phyloP scores from a whole-genome alignment of 2,329 filamentous ascomycete genomes.

The Fusarium penzigii region DNA sequence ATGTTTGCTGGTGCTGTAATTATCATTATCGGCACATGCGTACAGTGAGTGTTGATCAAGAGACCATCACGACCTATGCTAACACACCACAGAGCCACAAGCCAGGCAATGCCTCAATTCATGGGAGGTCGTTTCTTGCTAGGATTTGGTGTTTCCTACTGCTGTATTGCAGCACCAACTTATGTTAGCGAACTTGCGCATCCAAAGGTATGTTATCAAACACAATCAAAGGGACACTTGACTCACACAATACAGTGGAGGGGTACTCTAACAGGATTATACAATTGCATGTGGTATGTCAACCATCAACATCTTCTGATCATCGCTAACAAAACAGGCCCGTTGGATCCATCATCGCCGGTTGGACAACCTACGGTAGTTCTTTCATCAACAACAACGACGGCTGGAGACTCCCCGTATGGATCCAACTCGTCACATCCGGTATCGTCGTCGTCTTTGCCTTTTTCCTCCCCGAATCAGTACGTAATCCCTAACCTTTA shows the following conservation, averaged over 20 bases:
- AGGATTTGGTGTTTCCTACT: conserved; percentile 50
- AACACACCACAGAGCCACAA: conserved; percentile 29
- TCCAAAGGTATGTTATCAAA: conserved; percentile 36
- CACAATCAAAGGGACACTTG: neutral
- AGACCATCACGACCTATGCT: too few species aligned
- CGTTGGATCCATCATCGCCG: conserved; percentile 53
- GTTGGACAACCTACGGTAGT: conserved; percentile 54
- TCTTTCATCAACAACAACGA: conserved; percentile 35
- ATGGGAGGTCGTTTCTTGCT: conserved; percentile 55
- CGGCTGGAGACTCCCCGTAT: conserved; percentile 41
- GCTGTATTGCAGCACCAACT: conserved; percentile 40
- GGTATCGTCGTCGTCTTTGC: conserved; percentile 35
- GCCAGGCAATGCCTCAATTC: conserved; percentile 37
- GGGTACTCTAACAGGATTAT: conserved; percentile 42
- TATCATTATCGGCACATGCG: conserved; percentile 43
- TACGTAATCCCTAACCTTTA: neutral
- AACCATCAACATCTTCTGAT: neutral
- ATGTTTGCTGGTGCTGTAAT: conserved; percentile 42
- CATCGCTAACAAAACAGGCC: conserved; percentile 13
- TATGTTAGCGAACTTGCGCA: conserved; percentile 53
- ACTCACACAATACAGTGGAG: conserved; percentile 39
- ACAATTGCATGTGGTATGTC: conserved; percentile 36
- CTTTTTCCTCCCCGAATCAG: conserved; percentile 42
- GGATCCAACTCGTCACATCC: conserved; percentile 41
- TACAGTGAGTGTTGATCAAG: conserved; percentile 40